phyloP scores from a whole-genome alignment of 176 grass and related monocot species.

The Poa annua region DNA sequence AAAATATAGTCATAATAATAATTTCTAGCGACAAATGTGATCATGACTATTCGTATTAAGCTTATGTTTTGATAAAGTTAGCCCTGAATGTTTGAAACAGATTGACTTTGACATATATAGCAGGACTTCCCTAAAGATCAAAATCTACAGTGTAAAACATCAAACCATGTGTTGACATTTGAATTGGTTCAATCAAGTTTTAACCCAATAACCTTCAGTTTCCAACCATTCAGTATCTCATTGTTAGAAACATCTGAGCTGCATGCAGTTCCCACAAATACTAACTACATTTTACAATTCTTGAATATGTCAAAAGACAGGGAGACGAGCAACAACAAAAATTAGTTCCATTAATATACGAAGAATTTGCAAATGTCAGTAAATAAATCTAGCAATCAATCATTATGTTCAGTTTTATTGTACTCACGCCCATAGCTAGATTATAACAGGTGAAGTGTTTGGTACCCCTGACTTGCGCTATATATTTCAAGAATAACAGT shows the following conservation, averaged over 20 bases:
- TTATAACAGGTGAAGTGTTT: neutral
- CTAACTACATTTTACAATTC: neutral
- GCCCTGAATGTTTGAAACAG: neutral
- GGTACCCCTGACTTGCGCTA: neutral
- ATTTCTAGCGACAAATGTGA: too few species aligned
- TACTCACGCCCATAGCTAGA: too few species aligned
- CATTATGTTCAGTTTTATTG: too few species aligned
- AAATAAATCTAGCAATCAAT: too few species aligned
- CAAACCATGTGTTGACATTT: too few species aligned
- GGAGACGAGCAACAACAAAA: neutral
- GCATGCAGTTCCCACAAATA: neutral
- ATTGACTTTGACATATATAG: neutral
- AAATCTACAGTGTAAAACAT: too few species aligned
- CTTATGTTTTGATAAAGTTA: neutral
- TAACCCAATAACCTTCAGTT: neutral
- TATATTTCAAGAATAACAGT: neutral
- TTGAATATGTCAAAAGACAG: neutral
- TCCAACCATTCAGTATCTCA: neutral
- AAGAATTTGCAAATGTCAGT: too few species aligned
- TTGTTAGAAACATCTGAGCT: neutral
- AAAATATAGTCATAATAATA: too few species aligned
- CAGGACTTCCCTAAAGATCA: too few species aligned
- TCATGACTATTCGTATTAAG: neutral
- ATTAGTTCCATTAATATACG: too few species aligned
- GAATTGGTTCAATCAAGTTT: neutral